Percentiles rank a stretch among this genome's conserved stretches.
phyloP scores from a whole-genome alignment of 2,329 filamentous ascomycete species.

The Pyrenochaeta sp. region DNA sequence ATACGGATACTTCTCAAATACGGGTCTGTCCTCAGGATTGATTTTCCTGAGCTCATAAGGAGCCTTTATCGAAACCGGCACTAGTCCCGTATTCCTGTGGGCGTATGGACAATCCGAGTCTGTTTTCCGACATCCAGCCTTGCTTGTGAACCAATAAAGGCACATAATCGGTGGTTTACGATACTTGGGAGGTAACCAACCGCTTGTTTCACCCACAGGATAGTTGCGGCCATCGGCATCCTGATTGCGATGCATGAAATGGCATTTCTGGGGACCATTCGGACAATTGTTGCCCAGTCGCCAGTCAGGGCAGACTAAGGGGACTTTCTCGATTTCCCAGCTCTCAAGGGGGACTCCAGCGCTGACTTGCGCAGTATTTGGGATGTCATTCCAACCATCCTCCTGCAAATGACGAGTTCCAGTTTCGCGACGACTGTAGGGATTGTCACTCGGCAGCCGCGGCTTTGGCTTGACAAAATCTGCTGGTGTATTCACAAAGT shows the following conservation, averaged over 20 bases:
- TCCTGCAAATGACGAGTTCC: constrained; percentile 20
- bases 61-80: neutral
- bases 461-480: constrained; percentile 5
- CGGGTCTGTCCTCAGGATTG: constrained; percentile 10
- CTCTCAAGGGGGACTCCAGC: constrained; percentile 12
- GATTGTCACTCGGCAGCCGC: constrained; percentile 15
- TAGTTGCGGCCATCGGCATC: constrained; percentile 26
- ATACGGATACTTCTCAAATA: neutral
- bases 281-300: constrained; percentile 31
- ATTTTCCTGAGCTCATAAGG: constrained; percentile 9
- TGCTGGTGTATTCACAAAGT: constrained; percentile 33
- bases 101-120: constrained; percentile 35
- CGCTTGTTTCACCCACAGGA: constrained; percentile 20
- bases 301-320: constrained; percentile 40
- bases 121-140: constrained; percentile 24
- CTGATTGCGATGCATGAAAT: constrained; percentile 37
- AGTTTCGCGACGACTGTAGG: constrained; percentile 36
- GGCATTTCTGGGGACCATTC: constrained; percentile 25
- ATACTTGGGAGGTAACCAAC: constrained; percentile 36
- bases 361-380: neutral
- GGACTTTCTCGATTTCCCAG: constrained; percentile 39
- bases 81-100: constrained; percentile 42
- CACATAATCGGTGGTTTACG: constrained; percentile 39
- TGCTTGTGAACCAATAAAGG: constrained; percentile 29
- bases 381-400: constrained; percentile 11